Evolutionary conservation across 2,329 filamentous ascomycete genomes (phyloP).

Genomic region (Cytospora paraplurivora): DNA sequence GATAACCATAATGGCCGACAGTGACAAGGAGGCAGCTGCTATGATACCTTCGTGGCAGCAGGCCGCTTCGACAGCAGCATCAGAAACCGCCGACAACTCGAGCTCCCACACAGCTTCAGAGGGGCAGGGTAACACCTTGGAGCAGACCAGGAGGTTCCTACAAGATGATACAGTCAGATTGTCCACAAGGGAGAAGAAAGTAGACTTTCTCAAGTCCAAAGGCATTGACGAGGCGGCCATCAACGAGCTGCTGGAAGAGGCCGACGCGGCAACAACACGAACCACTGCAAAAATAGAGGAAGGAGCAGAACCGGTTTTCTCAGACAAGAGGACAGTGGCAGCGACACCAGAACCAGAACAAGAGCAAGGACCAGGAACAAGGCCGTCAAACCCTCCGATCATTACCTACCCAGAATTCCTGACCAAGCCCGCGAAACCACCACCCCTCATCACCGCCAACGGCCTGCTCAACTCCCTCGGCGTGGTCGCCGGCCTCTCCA

Average conservation of each 20-base stretch:
- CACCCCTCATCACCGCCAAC: conserved; percentile 63
- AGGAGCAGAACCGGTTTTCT: conserved; percentile 21
- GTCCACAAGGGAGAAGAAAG: conserved; percentile 71
- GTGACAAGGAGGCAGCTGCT: conserved; percentile 27
- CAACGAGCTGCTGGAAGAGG: conserved; percentile 58
- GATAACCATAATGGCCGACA: conserved; percentile 31
- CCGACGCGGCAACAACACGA: conserved; percentile 24
- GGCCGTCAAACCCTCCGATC: conserved; percentile 56
- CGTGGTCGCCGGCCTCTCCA: conserved; percentile 58
- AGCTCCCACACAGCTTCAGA: conserved; percentile 29
- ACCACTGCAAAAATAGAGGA: not conserved
- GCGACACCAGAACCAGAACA: conserved; percentile 7
- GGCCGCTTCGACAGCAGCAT: conserved; percentile 13
- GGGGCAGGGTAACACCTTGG: conserved; percentile 43
- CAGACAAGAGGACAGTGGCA: conserved; percentile 8
- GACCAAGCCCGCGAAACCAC: conserved; percentile 55
- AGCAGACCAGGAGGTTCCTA: conserved; percentile 76
- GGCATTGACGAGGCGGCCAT: conserved; percentile 70
- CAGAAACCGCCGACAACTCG: conserved; percentile 5
- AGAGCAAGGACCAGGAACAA: conserved; percentile 32
- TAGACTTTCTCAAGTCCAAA: conserved; percentile 76
- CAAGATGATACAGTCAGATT: conserved; percentile 71
- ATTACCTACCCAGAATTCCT: conserved; percentile 73
- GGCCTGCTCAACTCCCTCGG: conserved; percentile 63
- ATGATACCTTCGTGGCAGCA: conserved; percentile 31